Base-by-base conservation (phyloP, 1,284 basidiomycete species). In the Pseudozyma tsukubaensis region DNA sequence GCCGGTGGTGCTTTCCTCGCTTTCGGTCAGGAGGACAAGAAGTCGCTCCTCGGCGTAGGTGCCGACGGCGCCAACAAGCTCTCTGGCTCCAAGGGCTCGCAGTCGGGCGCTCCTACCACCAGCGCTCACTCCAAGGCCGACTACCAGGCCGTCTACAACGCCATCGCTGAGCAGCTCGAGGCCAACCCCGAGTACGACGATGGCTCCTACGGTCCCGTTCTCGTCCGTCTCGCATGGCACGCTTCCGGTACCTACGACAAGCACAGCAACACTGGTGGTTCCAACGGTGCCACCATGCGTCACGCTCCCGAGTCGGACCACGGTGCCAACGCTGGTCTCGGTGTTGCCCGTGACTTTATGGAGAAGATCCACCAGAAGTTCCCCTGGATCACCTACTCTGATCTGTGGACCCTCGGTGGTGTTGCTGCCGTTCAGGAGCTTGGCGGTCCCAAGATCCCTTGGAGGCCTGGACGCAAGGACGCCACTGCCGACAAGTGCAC, bases 161-260 rank as follows among this genome's bases (percentile, higher is more conserved):
- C 73, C 24, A 82, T 83, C 57, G 81, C 82, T 35, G 65, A 77
- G 35, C 43, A 59, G 47, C 72, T 83, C 52, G 82, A 83, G 58
- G 61, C 69, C 13, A 72, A 82, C 62, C 63, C 72, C 40, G 67
- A 78, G 42, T 81, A 81, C 66, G 79, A 81, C 47, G 77, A 81
- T 32, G 79, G 79, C 42, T 77, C 75, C 32, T 77, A 65, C 60
- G 79, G 77, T 19, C 79, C 79, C 18, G 91, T 98, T 47, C 85
- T 98, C 59, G 88, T 99, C 61, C 93, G 96, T 85, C 90, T 98
- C 59, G 95, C 94, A 32, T 97, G 95, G 87, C 87, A 88, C 82
- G 85, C 91, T 12, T 92, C 92, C 50, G 95, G 95, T 52, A 97
- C 95, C 35, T 83, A 83, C 67, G 70, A 71, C 77, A 94, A 94